Conservation (phyloP, 2,329 filamentous ascomycete genomes). For the Fusarium napiforme region DNA sequence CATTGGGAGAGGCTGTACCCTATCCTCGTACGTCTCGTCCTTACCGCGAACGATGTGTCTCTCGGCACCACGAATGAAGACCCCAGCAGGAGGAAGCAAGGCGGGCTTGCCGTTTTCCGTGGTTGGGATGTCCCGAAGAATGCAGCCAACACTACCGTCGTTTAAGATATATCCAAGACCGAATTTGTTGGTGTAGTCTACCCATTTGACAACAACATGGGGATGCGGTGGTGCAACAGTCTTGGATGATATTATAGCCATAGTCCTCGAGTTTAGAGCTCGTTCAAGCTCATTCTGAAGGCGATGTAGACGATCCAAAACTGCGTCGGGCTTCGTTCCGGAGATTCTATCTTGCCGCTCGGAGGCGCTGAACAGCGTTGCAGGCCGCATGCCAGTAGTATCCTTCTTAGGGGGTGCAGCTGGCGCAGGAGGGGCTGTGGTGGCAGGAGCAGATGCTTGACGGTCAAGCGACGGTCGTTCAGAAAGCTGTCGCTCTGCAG, state of each 20-base stretch:
- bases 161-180: conserved; percentile 86
- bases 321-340: conserved; percentile 66
- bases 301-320: conserved; percentile 65
- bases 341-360: conserved; percentile 63
- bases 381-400: conserved; percentile 49
- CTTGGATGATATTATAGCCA: conserved; percentile 68
- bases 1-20: conserved; percentile 72
- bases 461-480: conserved; percentile 42
- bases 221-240: conserved; percentile 66
- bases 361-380: conserved; percentile 66
- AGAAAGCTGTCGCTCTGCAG: conserved; percentile 41
- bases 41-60: conserved; percentile 72
- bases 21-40: conserved; percentile 65
- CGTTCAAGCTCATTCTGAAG: conserved; percentile 71
- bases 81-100: conserved; percentile 74
- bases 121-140: conserved; percentile 67
- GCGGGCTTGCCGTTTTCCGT: conserved; percentile 61
- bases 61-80: conserved; percentile 78
- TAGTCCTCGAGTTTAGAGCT: conserved; percentile 70
- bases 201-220: conserved; percentile 80
- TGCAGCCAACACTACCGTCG: conserved; percentile 82
- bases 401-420: conserved; percentile 42
- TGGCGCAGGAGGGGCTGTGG: conserved; percentile 38
- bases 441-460: conserved; percentile 39
- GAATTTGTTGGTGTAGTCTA: conserved; percentile 89